A percentile compares a stretch with the other conserved stretches of the same genome.
These are phyloP conservation scores for Phytopythium montanum DNA, from an alignment of 352 stramenopile species.

Conservation along the genomic window DNA sequence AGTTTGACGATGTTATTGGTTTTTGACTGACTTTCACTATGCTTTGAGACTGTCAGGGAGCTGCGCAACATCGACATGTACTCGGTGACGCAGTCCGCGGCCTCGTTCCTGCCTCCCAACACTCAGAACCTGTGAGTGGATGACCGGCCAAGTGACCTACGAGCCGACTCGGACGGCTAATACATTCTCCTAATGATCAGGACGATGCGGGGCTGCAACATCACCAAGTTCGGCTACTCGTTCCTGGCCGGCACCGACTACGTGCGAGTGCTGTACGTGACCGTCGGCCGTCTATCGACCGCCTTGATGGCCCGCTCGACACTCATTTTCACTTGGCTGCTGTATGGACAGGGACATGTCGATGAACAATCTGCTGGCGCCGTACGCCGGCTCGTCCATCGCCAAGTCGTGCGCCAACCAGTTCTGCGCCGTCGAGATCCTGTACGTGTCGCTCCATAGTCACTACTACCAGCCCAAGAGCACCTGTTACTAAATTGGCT, in stretches of 20 bases:
- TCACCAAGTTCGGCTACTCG: constrained; percentile 26
- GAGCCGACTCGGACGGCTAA: too few species aligned
- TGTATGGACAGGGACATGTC: constrained; percentile 30
- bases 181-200: constrained; percentile 6
- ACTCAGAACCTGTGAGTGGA: constrained; percentile 22
- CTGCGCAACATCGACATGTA: constrained; percentile 35
- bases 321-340: neutral
- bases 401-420: constrained; percentile 17
- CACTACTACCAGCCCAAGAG: neutral
- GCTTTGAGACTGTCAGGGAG: constrained; percentile 11
- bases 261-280: constrained; percentile 28
- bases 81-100: constrained; percentile 20
- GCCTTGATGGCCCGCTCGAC: too few species aligned
- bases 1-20: neutral
- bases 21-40: neutral
- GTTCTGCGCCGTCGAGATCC: constrained; percentile 20
- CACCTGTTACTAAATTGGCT: neutral
- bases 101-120: constrained; percentile 21
- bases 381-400: constrained; percentile 25
- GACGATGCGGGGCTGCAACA: constrained; percentile 38
- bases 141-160: too few species aligned
- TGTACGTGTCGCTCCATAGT: constrained; percentile 16
- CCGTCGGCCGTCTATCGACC: too few species aligned
- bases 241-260: constrained; percentile 28
- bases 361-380: constrained; percentile 27